These are phyloP conservation scores for Diaporthe sp. DNA, from an alignment of 2,329 filamentous ascomycete genomes.

Conservation along the genomic window DNA sequence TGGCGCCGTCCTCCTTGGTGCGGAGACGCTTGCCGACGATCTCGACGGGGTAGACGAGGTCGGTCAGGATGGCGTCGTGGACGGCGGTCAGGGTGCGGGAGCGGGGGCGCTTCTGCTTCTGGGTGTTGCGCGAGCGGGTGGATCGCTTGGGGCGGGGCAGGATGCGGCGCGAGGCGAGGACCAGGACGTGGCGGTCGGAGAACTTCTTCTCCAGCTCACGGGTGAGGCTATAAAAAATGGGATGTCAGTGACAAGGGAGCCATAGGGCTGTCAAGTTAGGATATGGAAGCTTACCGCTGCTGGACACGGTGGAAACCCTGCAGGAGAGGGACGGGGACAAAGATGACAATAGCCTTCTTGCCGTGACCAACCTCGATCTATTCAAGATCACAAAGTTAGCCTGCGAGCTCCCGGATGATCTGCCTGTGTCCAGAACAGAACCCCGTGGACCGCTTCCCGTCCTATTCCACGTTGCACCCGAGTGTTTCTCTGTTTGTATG, in stretches of 20 bases:
- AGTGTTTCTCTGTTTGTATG: slow-evolving; percentile 36
- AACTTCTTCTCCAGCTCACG: slow-evolving; percentile 99
- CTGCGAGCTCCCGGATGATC: slow-evolving; percentile 78
- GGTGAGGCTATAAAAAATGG: slow-evolving; percentile 78
- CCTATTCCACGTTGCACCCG: slow-evolving; percentile 67
- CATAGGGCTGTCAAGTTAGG: neutral
- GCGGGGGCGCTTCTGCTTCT: slow-evolving; percentile 98
- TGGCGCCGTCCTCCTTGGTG: slow-evolving; percentile 99
- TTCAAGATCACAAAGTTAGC: slow-evolving; percentile 76
- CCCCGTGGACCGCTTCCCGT: slow-evolving; percentile 82
- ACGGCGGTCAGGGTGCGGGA: slow-evolving; percentile 98
- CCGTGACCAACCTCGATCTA: slow-evolving; percentile 99
- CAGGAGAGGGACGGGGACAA: slow-evolving; percentile 99
- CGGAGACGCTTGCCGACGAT: slow-evolving; percentile 99
- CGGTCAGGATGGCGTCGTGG: slow-evolving; percentile 97
- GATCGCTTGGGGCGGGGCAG: slow-evolving; percentile 98
- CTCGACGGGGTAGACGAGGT: slow-evolving; percentile 99
- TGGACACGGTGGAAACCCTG: slow-evolving; percentile 99
- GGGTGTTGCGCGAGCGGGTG: slow-evolving; percentile 93
- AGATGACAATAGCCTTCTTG: slow-evolving; percentile 99
- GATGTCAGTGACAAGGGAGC: neutral
- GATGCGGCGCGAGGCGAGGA: slow-evolving; percentile 99
- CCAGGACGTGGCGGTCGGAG: slow-evolving; percentile 99
- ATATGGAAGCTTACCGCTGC: slow-evolving; percentile 84
- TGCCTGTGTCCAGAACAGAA: slow-evolving; percentile 52